Evolutionary conservation across 2,329 filamentous ascomycete genomes (phyloP).

Genomic region (Fusarium sulawesiense): DNA sequence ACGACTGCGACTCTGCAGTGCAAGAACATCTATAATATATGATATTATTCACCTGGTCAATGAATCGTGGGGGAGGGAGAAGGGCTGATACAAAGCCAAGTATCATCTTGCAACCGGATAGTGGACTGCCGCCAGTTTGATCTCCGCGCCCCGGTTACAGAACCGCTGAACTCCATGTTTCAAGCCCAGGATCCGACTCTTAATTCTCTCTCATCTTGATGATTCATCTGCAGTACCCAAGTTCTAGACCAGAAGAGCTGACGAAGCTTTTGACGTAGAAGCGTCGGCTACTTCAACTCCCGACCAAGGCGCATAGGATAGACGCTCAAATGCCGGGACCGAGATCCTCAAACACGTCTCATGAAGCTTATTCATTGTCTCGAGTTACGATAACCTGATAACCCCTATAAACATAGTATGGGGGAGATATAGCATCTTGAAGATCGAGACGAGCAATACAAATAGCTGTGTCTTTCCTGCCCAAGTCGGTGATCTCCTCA

Average conservation of each 20-base stretch:
- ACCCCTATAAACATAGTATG: constrained; percentile 3
- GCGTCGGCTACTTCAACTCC: constrained; percentile 7
- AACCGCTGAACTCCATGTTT: constrained; percentile 21
- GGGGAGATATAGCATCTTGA: not conserved
- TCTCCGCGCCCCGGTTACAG: constrained; percentile 31
- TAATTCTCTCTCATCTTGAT: not conserved
- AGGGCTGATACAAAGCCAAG: constrained; percentile 27
- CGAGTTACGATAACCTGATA: constrained; percentile 1
- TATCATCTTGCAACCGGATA: constrained; percentile 37
- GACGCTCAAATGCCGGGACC: not conserved
- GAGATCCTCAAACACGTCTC: constrained; percentile 28
- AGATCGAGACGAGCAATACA: constrained; percentile 13
- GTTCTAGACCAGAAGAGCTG: not conserved
- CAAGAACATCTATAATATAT: not conserved
- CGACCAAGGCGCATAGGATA: not conserved
- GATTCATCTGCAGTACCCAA: constrained; percentile 5
- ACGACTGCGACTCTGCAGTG: not conserved
- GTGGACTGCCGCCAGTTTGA: constrained; percentile 32
- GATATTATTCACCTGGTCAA: not conserved
- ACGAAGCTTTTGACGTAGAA: not conserved
- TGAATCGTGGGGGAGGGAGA: not conserved
- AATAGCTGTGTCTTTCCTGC: constrained; percentile 14
- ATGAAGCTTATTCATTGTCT: constrained; percentile 19
- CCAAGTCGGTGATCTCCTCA: constrained; percentile 1
- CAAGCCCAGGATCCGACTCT: constrained; percentile 11